Evolutionary conservation across 495 filamentous ascomycete species (phyloP).

Genomic region (Hypomontagnella submonticulosa): DNA sequence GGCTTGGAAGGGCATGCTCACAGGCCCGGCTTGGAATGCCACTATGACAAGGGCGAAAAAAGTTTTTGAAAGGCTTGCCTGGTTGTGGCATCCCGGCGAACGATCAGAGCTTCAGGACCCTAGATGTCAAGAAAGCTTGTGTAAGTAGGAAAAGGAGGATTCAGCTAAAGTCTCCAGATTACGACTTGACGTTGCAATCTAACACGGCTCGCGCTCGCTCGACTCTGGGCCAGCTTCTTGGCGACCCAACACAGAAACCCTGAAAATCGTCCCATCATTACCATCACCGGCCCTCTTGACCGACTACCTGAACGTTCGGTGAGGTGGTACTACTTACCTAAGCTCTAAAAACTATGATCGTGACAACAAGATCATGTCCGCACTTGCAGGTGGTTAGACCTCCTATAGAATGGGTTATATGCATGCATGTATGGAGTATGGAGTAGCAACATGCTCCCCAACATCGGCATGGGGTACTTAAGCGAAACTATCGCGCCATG

Average conservation of each 20-base stretch:
- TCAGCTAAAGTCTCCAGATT: conserved; percentile 11
- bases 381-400: conserved; percentile 2
- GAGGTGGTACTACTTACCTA: conserved; percentile 19
- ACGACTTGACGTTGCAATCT: conserved; percentile 30
- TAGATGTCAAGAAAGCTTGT: conserved; percentile 35
- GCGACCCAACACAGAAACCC: conserved; percentile 21
- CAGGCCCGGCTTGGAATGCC: conserved; percentile 24
- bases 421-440: no score
- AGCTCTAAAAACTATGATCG: neutral
- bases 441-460: neutral
- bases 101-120: conserved; percentile 4
- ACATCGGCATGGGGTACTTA: conserved; percentile 23
- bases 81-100: conserved; percentile 4
- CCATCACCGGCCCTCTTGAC: conserved; percentile 20
- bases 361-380: conserved; percentile 6
- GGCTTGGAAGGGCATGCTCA: conserved; percentile 4
- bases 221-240: conserved; percentile 30
- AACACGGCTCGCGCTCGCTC: conserved; percentile 30
- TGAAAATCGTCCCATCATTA: conserved; percentile 13
- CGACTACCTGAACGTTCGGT: conserved; percentile 20
- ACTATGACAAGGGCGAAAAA: conserved; percentile 22
- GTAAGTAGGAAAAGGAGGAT: conserved; percentile 12
- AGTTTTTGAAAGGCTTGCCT: conserved; percentile 7
- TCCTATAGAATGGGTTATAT: conserved; percentile 1
- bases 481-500: conserved; percentile 16